Evolutionary conservation across 805 yeast genomes (phyloP), one percentile per base, ranked within the genome.

Genomic region (Candida wancherniae): DNA sequence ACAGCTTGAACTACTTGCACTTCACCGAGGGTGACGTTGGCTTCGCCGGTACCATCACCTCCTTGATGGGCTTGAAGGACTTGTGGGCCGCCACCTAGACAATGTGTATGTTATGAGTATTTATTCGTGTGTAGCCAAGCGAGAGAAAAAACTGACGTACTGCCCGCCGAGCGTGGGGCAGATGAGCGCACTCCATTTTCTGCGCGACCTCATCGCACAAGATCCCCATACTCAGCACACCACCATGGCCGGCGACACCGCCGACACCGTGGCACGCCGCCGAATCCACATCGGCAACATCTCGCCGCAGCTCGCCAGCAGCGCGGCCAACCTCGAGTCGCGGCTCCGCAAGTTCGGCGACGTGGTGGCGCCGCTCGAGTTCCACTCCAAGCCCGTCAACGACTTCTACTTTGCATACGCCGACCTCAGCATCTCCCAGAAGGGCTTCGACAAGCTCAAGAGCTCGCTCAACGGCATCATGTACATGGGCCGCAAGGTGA

Each of bases 21-120:
- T 63, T 76, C 47, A 75, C 77, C 53, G 96, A 88, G 47, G 92
- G 94, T 29, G 69, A 78, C 24, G 74, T 86, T 29, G 96, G 94
- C 21, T 61, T 79, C 36, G 86, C 92, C 22, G 97, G 97, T 53
- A 71, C 82, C 15, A 61, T 84, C 37, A 86, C 97, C 19, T 81
- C 95, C 22, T 37, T 77, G 28, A 65, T 86, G 58, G 95, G 95
- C 25, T 64, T 86, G 31, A 74, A 71, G 52, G 87, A 82, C 47
- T 51, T 78, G 44, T 80, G 94, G 94, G 61, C 54, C 21, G 55
- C 70, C 26, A 69, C 73, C 15, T 38, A 17, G 19, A 10, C 19
- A 4, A 14, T 22, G 25, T 4, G 9, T 3, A 8, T 22, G 12
- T 5, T 12, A 12, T 9, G 9, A 18, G 7, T 18, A 18, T 7